Base-by-base conservation (phyloP, 176 grass and related monocot genomes). In the Cenchrus purpureus region DNA sequence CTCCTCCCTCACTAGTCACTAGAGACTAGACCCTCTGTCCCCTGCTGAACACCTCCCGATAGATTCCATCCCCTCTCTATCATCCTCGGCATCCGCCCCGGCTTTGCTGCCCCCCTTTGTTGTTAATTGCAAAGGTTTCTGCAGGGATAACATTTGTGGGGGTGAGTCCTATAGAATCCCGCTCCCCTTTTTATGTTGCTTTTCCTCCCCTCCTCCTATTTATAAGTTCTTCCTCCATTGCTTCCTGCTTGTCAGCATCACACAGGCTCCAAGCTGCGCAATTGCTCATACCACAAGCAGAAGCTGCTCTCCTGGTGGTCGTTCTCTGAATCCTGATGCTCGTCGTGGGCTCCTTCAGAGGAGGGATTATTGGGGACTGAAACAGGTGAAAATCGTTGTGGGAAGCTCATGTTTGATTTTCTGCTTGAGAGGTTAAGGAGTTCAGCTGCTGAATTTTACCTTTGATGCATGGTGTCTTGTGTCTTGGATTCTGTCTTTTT, bases 41-140 rank as follows among this genome's bases (percentile, higher is more conserved):
- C 20, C 37, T 40, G 37, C 37, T 16, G 50, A 87, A 84, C 89
- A 91, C 70, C 81, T 91, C 89, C 89, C 85, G 44, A 91, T 91
- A 91, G 89, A 91, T 91, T 91, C 89, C 89, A 87, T 76, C 75
- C 74, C 76, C 34, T 87, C 75, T 84, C 89, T 87, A 91, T 91
- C 89, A 81, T 91, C 76, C 85, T 91, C 44, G 81, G 89, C 84
- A 77, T 76, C 63, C 89, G 3, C 34, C 70, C 69, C 53, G 1
- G 31, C 31, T 32, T 32, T 32, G 31, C 31, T 32, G 31, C 31
- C 31, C 31, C 55, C 0, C 55, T 84, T 87, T 79, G 29, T 84
- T 91, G 69, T 87, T 91, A 87, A 87, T 81, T 84, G 85, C 85
- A 91, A 91, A 91, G 81, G 85, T 84, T 87, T 87, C 70, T 84